phyloP scores from a whole-genome alignment of 306 rosid species.

The Sechiopsis laciniata region DNA sequence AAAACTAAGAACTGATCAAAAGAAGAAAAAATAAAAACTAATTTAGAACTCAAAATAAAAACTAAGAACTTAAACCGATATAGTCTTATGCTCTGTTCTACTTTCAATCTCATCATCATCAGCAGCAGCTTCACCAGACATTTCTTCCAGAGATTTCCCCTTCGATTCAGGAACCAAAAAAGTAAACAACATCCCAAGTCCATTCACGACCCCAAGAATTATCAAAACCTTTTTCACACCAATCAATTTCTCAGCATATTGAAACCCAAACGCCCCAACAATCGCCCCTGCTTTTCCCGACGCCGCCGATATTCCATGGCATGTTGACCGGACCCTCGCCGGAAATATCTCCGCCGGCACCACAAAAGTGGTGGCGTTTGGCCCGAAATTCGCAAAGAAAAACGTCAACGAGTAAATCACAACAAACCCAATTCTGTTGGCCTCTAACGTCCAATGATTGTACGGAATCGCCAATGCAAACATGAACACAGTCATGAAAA shows the following conservation, averaged over 20 bases:
- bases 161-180: conserved; percentile 81
- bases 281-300: conserved; percentile 91
- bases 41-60: no score
- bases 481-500: conserved; percentile 90
- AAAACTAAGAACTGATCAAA: background rate
- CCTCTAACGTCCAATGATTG: conserved; percentile 61
- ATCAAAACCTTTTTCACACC: conserved; percentile 57
- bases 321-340: conserved; percentile 70
- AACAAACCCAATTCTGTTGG: conserved; percentile 64
- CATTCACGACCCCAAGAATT: conserved; percentile 51
- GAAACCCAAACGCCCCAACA: conserved; percentile 73
- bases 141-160: conserved; percentile 73
- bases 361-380: conserved; percentile 72
- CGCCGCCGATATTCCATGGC: conserved; percentile 89
- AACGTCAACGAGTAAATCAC: conserved; percentile 76
- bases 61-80: conserved; percentile 24
- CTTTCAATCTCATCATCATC: conserved; percentile 31
- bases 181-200: conserved; percentile 54
- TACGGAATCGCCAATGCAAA: conserved; percentile 79
- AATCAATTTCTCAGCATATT: conserved; percentile 43
- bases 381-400: conserved; percentile 87
- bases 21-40: no score
- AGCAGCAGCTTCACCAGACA: conserved; percentile 71
- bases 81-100: conserved; percentile 23
- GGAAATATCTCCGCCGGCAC: conserved; percentile 95